A percentile compares a stretch with the other conserved stretches of the same genome.
Evolutionary conservation across 306 rosid genomes (phyloP).

Genomic region (Geum urbanum): DNA sequence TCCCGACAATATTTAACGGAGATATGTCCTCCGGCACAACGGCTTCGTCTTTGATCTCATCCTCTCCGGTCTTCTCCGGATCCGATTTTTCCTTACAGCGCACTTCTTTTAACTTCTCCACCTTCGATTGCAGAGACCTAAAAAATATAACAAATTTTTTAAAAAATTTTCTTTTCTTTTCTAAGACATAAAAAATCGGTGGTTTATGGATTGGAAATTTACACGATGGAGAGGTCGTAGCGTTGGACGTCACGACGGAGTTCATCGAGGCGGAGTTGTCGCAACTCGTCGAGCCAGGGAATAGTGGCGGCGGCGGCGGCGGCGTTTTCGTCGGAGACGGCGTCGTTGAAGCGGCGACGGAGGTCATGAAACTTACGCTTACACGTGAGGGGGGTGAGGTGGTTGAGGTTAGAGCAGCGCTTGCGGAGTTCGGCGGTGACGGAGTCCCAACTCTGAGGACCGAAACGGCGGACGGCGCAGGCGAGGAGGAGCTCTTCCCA

Average conservation of each 20-base stretch:
- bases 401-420: slow-evolving; percentile 19
- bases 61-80: slow-evolving; percentile 13
- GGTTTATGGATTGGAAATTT: not conserved
- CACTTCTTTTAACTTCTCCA: slow-evolving; percentile 24
- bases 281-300: slow-evolving; percentile 30
- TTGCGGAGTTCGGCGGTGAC: slow-evolving; percentile 28
- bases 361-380: slow-evolving; percentile 29
- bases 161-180: too few relatives aligned
- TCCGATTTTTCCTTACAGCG: slow-evolving; percentile 22
- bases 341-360: slow-evolving; percentile 21
- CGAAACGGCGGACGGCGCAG: slow-evolving; percentile 35
- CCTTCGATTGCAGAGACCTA: slow-evolving; percentile 32
- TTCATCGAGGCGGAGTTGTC: slow-evolving; percentile 33
- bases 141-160: too few relatives aligned
- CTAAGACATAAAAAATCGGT: not conserved
- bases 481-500: slow-evolving; percentile 36
- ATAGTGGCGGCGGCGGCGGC: not conserved
- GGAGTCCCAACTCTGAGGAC: slow-evolving; percentile 30
- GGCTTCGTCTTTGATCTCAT: not conserved
- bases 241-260: slow-evolving; percentile 31
- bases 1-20: slow-evolving; percentile 2
- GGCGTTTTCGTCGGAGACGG: not conserved
- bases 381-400: slow-evolving; percentile 25
- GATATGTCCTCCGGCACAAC: not conserved
- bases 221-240: slow-evolving; percentile 30